These are phyloP conservation scores for Cryphonectria carpinicola DNA, from an alignment of 2,329 filamentous ascomycete species.

Conservation along the genomic window DNA sequence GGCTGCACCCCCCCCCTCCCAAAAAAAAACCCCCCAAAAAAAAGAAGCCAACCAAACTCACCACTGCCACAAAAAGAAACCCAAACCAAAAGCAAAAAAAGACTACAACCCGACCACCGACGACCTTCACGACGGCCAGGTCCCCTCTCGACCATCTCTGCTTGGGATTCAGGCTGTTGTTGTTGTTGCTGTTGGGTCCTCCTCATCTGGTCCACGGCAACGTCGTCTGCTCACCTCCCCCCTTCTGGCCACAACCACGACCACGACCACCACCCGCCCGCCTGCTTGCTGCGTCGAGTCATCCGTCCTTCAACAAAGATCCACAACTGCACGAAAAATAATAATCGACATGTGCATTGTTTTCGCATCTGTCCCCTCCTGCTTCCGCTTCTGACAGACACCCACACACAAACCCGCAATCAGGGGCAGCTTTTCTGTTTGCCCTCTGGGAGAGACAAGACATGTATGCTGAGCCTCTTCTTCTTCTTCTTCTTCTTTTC, in stretches of 20 bases:
- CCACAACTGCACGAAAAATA: not conserved
- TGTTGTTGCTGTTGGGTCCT: not conserved
- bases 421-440: not conserved
- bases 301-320: not conserved
- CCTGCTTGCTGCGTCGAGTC: not conserved
- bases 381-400: slow-evolving; percentile 6
- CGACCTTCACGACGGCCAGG: not conserved
- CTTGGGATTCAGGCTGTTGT: not conserved
- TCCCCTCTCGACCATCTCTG: not conserved
- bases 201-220: not conserved
- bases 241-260: not conserved
- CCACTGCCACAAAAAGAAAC: no score
- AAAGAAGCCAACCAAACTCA: not conserved
- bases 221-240: not conserved
- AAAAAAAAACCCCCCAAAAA: no score
- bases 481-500: not conserved
- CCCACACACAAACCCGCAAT: not conserved
- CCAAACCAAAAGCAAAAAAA: not conserved
- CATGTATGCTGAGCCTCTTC: slow-evolving; percentile 10
- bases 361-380: slow-evolving; percentile 2
- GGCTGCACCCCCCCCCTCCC: no score
- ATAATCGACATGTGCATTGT: slow-evolving; percentile 6
- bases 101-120: not conserved
- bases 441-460: slow-evolving; percentile 2
- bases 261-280: no score